Evolutionary conservation across 129 eudicot species (phyloP).

Genomic region (Calendula officinalis): DNA sequence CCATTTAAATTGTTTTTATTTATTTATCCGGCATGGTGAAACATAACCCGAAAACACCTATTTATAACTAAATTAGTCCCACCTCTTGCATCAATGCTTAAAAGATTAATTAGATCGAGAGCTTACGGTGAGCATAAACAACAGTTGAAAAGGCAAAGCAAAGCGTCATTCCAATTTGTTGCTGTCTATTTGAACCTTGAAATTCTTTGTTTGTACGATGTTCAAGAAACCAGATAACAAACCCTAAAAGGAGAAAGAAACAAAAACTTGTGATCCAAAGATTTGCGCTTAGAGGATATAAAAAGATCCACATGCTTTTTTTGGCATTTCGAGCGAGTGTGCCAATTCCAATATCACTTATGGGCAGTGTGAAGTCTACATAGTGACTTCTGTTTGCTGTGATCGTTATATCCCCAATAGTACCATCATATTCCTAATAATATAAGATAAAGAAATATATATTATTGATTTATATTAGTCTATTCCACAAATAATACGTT

Average conservation of each 20-base stretch:
- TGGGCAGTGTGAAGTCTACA: slow-evolving; percentile 54
- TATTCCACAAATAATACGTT: background rate
- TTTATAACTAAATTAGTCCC: too few relatives aligned
- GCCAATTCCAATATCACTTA: slow-evolving; percentile 36
- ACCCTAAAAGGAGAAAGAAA: slow-evolving; percentile 32
- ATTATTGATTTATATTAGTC: too few relatives aligned
- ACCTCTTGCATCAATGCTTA: too few relatives aligned
- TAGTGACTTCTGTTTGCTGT: slow-evolving; percentile 32
- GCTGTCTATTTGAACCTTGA: slow-evolving; percentile 31
- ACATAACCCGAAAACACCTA: too few relatives aligned
- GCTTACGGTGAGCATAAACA: slow-evolving; percentile 41
- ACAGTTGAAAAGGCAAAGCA: slow-evolving; percentile 44
- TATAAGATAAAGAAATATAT: slow-evolving; percentile 15
- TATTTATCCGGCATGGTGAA: too few relatives aligned
- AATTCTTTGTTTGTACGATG: slow-evolving; percentile 26
- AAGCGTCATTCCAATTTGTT: slow-evolving; percentile 33
- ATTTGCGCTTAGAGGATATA: slow-evolving; percentile 35
- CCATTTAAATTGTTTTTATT: too few relatives aligned
- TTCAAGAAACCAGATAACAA: slow-evolving; percentile 45
- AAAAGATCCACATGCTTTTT: slow-evolving; percentile 38
- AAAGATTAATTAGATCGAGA: background rate
- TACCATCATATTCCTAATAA: slow-evolving; percentile 47
- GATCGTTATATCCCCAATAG: slow-evolving; percentile 51
- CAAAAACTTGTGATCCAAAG: slow-evolving; percentile 33
- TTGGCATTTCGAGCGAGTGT: slow-evolving; percentile 23